phyloP scores from a whole-genome alignment of 495 filamentous ascomycete genomes.

The Antarctomyces pellizariae region DNA sequence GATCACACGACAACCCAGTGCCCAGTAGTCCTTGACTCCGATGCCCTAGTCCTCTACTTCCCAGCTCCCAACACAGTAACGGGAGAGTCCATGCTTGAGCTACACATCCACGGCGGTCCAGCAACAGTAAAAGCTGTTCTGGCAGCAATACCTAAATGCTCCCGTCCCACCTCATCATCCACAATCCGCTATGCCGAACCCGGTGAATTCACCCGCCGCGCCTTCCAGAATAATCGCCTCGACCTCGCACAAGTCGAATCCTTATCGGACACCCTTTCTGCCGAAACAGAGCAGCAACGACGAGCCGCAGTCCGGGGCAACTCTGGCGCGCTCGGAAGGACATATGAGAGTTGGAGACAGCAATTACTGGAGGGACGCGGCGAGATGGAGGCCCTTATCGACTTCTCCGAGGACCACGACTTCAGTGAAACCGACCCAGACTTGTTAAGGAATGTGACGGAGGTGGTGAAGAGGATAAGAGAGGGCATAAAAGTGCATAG shows the following conservation, averaged over 20 bases:
- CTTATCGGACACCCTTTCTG: slow-evolving; percentile 60
- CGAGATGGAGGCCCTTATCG: slow-evolving; percentile 85
- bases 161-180: slow-evolving; percentile 1
- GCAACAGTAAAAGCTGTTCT: slow-evolving; percentile 76
- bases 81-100: slow-evolving; percentile 76
- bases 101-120: slow-evolving; percentile 83
- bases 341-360: slow-evolving; percentile 68
- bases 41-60: slow-evolving; percentile 72
- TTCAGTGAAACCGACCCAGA: slow-evolving; percentile 71
- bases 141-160: slow-evolving; percentile 36
- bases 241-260: slow-evolving; percentile 89
- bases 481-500: slow-evolving; percentile 41
- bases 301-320: slow-evolving; percentile 61
- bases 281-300: slow-evolving; percentile 85
- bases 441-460: slow-evolving; percentile 41
- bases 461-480: slow-evolving; percentile 33
- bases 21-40: slow-evolving; percentile 43
- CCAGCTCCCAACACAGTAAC: slow-evolving; percentile 66
- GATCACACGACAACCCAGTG: slow-evolving; percentile 23
- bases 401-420: slow-evolving; percentile 92
- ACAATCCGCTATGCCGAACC: slow-evolving; percentile 77
- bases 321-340: slow-evolving; percentile 40
- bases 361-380: slow-evolving; percentile 60
- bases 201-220: slow-evolving; percentile 84
- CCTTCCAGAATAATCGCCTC: slow-evolving; percentile 69